Percentiles rank a stretch among this genome's conserved stretches.
phyloP scores from a whole-genome alignment of 1,139 yeast genomes.

The Debaryomyces subglobosus region DNA sequence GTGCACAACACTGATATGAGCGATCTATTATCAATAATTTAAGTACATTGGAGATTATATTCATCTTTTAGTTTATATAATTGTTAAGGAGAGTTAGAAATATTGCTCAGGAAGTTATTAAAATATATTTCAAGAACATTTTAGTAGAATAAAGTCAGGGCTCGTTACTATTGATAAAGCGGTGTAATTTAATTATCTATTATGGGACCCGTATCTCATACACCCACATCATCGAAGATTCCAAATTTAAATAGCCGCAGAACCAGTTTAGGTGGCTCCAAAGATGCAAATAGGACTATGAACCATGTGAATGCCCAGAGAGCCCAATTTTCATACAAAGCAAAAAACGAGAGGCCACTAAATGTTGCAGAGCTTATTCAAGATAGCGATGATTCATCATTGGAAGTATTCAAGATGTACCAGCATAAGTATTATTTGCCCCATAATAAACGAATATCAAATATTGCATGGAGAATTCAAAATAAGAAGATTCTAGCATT shows the following conservation, averaged over 20 bases:
- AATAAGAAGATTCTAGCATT: constrained; percentile 32
- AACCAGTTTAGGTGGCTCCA: background rate
- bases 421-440: constrained; percentile 47
- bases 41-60: background rate
- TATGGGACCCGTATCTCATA: background rate
- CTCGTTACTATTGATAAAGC: background rate
- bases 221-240: background rate
- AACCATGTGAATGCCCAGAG: background rate
- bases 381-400: constrained; percentile 37
- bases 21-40: background rate
- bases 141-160: background rate
- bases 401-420: constrained; percentile 46
- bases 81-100: background rate
- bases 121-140: background rate
- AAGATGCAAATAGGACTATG: background rate
- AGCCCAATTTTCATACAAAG: background rate
- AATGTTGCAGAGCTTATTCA: constrained; percentile 19
- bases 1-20: constrained; percentile 1
- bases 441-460: constrained; percentile 46
- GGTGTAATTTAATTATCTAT: background rate
- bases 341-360: constrained; percentile 4
- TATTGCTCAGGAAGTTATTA: constrained; percentile 1
- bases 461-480: constrained; percentile 53
- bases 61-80: background rate
- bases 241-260: background rate